These are phyloP conservation scores for Cyathus striatus DNA, from an alignment of 768 basidiomycete genomes.

Conservation along the genomic window DNA sequence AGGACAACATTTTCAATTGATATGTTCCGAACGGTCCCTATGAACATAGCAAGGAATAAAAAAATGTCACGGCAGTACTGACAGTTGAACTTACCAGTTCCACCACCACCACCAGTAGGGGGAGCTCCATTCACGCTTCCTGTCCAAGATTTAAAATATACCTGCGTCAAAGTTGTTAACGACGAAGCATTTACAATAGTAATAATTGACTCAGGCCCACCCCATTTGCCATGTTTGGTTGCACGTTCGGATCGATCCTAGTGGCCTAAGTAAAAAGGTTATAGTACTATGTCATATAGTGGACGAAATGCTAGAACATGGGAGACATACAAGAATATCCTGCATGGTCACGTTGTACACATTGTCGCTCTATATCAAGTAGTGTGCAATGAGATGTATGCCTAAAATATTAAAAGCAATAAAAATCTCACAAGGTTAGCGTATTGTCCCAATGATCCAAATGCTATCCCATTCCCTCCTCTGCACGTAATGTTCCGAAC, in stretches of 20 bases:
- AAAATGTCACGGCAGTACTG: background rate
- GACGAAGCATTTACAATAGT: background rate
- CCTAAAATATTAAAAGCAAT: background rate
- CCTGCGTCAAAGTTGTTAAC: conserved; percentile 12
- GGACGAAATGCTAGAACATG: no score
- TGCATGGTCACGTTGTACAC: conserved; percentile 48
- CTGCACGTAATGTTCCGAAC: conserved; percentile 46
- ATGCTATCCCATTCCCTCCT: conserved; percentile 58
- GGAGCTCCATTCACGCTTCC: conserved; percentile 45
- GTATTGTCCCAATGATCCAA: conserved; percentile 58
- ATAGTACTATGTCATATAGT: no score
- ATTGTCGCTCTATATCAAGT: conserved; percentile 37
- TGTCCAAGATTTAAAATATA: conserved; percentile 56
- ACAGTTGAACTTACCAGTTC: conserved; percentile 23
- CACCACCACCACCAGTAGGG: conserved; percentile 51
- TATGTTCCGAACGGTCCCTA: conserved; percentile 43
- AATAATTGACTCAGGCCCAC: conserved; percentile 18
- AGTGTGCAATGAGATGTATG: background rate
- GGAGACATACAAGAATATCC: conserved; percentile 37
- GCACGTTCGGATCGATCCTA: conserved; percentile 39
- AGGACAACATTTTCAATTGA: conserved; percentile 35
- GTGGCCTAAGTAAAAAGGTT: conserved; percentile 26
- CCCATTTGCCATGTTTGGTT: conserved; percentile 53
- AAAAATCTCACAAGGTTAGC: conserved; percentile 33
- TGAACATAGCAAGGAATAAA: background rate